Conservation (phyloP, 2,329 filamentous ascomycete genomes). For the Calonectria pauciramosa region DNA sequence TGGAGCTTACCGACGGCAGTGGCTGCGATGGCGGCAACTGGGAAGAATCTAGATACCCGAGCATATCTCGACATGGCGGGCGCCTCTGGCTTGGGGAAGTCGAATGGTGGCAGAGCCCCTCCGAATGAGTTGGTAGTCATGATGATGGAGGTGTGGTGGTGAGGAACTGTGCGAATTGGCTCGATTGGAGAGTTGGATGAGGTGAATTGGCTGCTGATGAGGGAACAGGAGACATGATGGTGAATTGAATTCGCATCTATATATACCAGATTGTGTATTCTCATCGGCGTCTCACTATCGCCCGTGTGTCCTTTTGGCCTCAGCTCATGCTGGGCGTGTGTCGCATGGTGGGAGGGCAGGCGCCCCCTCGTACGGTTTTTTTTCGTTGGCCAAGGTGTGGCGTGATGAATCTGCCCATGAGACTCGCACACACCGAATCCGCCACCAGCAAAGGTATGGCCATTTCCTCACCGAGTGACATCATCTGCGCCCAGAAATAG, state of each 20-base stretch:
- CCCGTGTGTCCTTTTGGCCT: neutral
- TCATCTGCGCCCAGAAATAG: slow-evolving; percentile 17
- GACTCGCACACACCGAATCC: neutral
- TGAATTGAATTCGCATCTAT: slow-evolving; percentile 16
- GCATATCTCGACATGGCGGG: slow-evolving; percentile 11
- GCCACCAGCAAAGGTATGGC: neutral
- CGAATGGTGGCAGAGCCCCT: slow-evolving; percentile 16
- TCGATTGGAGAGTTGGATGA: neutral
- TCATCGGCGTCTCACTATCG: neutral
- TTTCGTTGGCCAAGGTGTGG: slow-evolving; percentile 7
- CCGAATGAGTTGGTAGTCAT: slow-evolving; percentile 23
- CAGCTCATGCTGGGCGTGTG: slow-evolving; percentile 3
- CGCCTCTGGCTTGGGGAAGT: slow-evolving; percentile 14
- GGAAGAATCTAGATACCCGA: slow-evolving; percentile 5
- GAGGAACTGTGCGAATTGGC: neutral
- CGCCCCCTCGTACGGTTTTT: slow-evolving; percentile 18
- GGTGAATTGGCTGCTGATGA: neutral
- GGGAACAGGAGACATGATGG: neutral
- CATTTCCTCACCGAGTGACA: slow-evolving; percentile 18
- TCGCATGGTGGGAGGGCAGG: neutral
- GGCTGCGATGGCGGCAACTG: slow-evolving; percentile 5
- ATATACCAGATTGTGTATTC: slow-evolving; percentile 7
- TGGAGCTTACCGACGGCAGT: slow-evolving; percentile 10
- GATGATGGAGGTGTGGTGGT: neutral
- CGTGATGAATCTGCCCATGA: slow-evolving; percentile 16